phyloP scores from a whole-genome alignment of 257 asterid species.

The Capsicum rhomboideum region DNA sequence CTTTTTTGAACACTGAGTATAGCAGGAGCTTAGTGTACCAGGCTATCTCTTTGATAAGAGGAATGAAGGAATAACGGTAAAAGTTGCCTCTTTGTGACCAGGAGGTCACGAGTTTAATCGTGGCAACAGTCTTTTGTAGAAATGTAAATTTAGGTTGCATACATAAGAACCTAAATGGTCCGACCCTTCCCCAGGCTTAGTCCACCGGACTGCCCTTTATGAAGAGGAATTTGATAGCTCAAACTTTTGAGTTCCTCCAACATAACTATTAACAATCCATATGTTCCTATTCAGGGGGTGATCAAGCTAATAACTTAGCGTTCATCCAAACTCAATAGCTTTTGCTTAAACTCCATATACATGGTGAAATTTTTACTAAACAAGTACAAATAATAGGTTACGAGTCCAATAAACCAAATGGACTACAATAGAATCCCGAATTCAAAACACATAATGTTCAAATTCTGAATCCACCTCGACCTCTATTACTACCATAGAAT shows the following conservation, averaged over 20 bases:
- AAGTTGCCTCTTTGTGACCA: not conserved
- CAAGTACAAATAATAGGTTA: no score
- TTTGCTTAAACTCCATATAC: not conserved
- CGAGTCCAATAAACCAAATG: no score
- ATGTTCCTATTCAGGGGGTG: not conserved
- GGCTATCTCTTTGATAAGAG: not conserved
- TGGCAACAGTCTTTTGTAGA: not conserved
- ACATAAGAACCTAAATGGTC: not conserved
- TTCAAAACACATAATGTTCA: not conserved
- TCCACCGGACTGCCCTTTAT: not conserved
- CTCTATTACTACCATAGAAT: not conserved
- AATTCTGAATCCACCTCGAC: not conserved
- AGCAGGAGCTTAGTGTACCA: no score
- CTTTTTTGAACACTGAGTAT: not conserved
- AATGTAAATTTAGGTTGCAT: not conserved
- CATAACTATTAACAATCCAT: not conserved
- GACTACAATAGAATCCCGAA: not conserved
- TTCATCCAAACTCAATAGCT: not conserved
- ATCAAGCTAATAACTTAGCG: not conserved
- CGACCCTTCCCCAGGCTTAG: not conserved
- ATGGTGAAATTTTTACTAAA: no score
- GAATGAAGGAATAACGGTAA: not conserved
- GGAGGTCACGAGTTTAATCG: not conserved
- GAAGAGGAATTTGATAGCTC: not conserved
- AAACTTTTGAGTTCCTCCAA: not conserved